phyloP scores from a whole-genome alignment of 1,284 basidiomycete species.

The Xerocomus nothofagi region DNA sequence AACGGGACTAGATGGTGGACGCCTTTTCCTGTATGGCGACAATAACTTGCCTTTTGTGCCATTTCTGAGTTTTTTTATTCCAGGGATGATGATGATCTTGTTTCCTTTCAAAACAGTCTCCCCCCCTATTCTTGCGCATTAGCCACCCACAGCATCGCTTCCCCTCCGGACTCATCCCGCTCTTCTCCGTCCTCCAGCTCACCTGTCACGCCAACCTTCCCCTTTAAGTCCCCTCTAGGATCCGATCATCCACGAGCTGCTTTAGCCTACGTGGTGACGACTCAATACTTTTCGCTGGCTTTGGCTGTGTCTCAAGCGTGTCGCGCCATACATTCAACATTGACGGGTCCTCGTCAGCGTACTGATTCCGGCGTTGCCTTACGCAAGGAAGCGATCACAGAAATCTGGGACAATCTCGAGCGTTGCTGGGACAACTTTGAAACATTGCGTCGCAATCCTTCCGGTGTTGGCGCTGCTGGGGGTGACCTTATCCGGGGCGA shows the following conservation, averaged over 20 bases:
- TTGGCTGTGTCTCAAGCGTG: conserved; percentile 72
- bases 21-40: conserved; percentile 64
- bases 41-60: background rate
- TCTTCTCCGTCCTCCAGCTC: conserved; percentile 27
- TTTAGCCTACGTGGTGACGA: conserved; percentile 29
- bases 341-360: conserved; percentile 67
- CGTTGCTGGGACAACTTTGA: conserved; percentile 82
- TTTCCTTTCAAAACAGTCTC: conserved; percentile 63
- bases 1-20: conserved; percentile 75
- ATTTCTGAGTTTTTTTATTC: conserved; percentile 11
- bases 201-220: conserved; percentile 36
- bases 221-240: conserved; percentile 34
- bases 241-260: conserved; percentile 35
- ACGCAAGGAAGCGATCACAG: conserved; percentile 60
- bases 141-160: conserved; percentile 29
- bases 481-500: conserved; percentile 50
- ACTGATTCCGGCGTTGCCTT: conserved; percentile 51
- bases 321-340: conserved; percentile 67
- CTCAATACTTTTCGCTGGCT: conserved; percentile 55
- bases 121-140: conserved; percentile 41
- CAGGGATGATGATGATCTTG: conserved; percentile 33
- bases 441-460: conserved; percentile 44
- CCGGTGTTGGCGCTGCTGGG: conserved; percentile 35
- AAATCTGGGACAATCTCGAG: conserved; percentile 81
- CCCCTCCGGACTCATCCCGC: conserved; percentile 24